phyloP scores from a whole-genome alignment of 2,329 filamentous ascomycete genomes.

The Ophiostoma sp. region DNA sequence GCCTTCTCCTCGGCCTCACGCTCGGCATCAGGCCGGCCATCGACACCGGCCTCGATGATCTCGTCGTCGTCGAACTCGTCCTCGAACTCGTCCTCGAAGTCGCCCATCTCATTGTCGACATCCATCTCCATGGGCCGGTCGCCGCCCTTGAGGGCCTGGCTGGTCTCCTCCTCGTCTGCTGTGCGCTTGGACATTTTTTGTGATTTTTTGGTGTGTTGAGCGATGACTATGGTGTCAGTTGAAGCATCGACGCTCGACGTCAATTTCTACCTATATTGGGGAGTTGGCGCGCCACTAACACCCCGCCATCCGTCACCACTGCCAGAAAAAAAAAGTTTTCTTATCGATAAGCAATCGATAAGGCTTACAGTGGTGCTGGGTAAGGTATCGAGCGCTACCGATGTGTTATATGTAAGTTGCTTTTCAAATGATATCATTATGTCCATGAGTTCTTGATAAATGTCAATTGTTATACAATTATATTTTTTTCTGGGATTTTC shows the following conservation, averaged over 20 bases:
- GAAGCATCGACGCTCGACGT: background rate
- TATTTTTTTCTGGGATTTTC: background rate
- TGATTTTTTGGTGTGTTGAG: background rate
- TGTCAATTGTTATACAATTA: background rate
- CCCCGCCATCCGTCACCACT: conserved; percentile 13
- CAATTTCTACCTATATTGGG: background rate
- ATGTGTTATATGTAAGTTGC: background rate
- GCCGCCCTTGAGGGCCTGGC: conserved; percentile 52
- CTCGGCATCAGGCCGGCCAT: conserved; percentile 87
- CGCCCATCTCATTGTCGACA: conserved; percentile 59
- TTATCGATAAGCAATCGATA: conserved; percentile 23
- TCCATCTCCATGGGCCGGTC: conserved; percentile 63
- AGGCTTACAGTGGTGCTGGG: background rate
- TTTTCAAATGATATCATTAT: background rate
- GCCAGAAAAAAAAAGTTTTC: conserved; percentile 22
- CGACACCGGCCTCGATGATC: conserved; percentile 88
- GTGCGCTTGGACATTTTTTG: conserved; percentile 28
- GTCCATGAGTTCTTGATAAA: background rate
- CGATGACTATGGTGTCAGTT: background rate
- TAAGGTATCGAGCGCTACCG: background rate
- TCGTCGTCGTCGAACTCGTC: conserved; percentile 84
- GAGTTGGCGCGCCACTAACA: conserved; percentile 10
- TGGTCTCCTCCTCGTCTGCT: conserved; percentile 25
- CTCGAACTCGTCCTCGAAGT: conserved; percentile 95
- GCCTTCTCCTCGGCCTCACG: conserved; percentile 81